Base-by-base conservation (phyloP, 805 yeast species). In the Candida taoyuanica region DNA sequence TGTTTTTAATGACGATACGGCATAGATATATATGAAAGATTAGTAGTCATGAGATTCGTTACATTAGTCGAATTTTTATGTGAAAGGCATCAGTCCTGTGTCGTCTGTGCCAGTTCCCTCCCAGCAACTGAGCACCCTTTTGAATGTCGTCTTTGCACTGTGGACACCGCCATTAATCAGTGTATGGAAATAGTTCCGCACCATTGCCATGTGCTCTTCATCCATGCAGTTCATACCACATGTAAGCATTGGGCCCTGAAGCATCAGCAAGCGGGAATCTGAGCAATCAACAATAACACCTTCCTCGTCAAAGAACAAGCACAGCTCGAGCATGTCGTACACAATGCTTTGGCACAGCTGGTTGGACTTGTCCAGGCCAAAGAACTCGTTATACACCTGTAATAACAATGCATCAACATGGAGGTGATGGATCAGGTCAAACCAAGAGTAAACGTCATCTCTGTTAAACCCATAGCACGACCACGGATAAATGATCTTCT, bases 371-470 rank as follows among this genome's bases (percentile, higher is more conserved):
- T 59, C 37, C 58, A 71, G 9, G 56, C 64, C 33, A 57, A 58
- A 31, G 54, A 48, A 24, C 59, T 50, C 35, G 49, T 53, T 37
- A 59, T 59, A 40, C 53, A 62, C 44, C 52, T 59, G 24, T 64
- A 66, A 25, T 56, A 60, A 17, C 59, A 54, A 11, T 56, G 64
- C 39, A 61, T 59, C 46, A 49, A 62, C 60, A 42, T 68, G 71
- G 1, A 53, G 33, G 17, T 56, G 61, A 18, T 58, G 60, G 13
- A 49, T 44, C 18, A 58, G 31, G 29, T 58, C 62, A 40, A 49
- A 58, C 47, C 59, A 48, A 0, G 60, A 56, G 31, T 37, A 58
- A 0, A 44, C 50, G 2, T 30, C 26, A 7, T 36, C 43, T 9
- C 29, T 42, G 17, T 40, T 33, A 36, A 50, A 52, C 2, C 49